Base-by-base conservation (phyloP, 768 basidiomycete genomes). In the Leccinum olivaceopallidum region DNA sequence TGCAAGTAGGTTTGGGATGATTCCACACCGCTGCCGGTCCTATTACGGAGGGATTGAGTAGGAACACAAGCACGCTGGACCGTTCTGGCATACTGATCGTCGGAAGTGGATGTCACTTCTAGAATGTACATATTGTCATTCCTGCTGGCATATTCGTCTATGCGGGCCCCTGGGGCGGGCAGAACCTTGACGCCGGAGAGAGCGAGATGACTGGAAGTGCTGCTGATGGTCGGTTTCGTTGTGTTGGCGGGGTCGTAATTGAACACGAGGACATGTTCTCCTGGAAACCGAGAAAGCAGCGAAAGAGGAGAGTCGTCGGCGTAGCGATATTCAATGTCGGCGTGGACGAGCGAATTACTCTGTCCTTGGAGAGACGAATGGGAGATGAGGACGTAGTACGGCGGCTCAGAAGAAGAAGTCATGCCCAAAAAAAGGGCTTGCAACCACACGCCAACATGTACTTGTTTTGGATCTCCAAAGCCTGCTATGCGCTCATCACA, bases 311-410 rank as follows among this genome's bases (percentile, higher is more conserved):
- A 80, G 68, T 94, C 92, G 66, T 94, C 90, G 20, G 84, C 82
- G 68, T 90, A 94, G 66, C 90, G 88, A 70, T 93, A 93, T 65
- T 93, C 88, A 18, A 94, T 86, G 48, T 78, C 75, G 5, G 90
- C 89, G 68, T 94, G 92, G 12, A 81, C 75, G 52, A 78, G 67
- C 34, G 60, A 63, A 2, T 62, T 76, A 30, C 78, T 79, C 12
- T 76, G 75, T 3, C 79, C 70, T 22, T 73, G 72, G 24, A 81
- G 70, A 12, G 80, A 77, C 18, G 82, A 81, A 63, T 86, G 85
- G 2, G 88, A 84, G 57, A 88, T 76, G 57, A 94, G 81, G 42
- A 93, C 72, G 66, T 90, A 93, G 74, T 80, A 85, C 20, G 92
- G 91, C 5, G 78, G 80, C 32, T 73, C 71, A 13, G 70, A 63